phyloP scores from a whole-genome alignment of 1,284 basidiomycete species.

The Ceratobasidium sp. region DNA sequence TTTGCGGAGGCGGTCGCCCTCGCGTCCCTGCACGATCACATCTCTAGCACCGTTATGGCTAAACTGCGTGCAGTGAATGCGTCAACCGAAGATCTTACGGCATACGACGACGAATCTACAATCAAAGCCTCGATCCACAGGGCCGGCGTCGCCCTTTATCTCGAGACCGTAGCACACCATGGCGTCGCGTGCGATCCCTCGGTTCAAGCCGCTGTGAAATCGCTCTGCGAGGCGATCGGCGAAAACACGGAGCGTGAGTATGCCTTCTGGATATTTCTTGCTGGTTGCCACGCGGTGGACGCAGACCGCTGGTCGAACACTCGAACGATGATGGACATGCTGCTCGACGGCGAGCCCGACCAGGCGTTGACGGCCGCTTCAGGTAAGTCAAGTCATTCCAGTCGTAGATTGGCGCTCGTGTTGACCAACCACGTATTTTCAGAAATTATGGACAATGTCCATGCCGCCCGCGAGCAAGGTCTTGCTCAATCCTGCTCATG shows the following conservation, averaged over 20 bases:
- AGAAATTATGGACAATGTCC: conserved; percentile 12
- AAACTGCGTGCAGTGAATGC: background rate
- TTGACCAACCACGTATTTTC: background rate
- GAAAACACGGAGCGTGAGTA: background rate
- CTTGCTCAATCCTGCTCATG: background rate
- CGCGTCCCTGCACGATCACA: background rate
- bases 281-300: conserved; percentile 8
- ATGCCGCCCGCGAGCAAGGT: background rate
- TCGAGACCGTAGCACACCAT: conserved; percentile 2
- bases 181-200: background rate
- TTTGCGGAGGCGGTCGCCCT: conserved; percentile 26
- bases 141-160: conserved; percentile 11
- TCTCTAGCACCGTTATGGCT: background rate
- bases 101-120: background rate
- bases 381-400: background rate
- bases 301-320: background rate
- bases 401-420: background rate
- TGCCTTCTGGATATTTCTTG: conserved; percentile 34
- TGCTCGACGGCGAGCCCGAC: background rate
- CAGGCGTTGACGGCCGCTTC: background rate
- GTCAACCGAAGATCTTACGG: background rate
- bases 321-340: conserved; percentile 1
- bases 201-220: background rate
- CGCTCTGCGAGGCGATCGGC: background rate
- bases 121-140: conserved; percentile 2